These are phyloP conservation scores for Picochlorum sp. DNA, from an alignment of 139 green algal species.

Conservation along the genomic window DNA sequence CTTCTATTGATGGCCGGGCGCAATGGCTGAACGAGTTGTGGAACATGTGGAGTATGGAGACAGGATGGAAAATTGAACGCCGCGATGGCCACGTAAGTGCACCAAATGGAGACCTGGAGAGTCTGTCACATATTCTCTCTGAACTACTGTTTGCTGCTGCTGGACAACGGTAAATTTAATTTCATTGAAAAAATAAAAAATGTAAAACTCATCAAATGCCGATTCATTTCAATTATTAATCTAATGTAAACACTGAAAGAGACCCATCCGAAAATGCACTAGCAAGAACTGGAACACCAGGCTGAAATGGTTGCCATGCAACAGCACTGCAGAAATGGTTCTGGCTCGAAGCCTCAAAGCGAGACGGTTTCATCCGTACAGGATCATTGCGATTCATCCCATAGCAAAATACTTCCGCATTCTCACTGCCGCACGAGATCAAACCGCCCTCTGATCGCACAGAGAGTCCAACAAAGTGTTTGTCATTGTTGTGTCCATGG, in stretches of 20 bases:
- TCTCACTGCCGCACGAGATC: constrained; percentile 71
- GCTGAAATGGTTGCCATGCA: constrained; percentile 21
- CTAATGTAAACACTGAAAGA: not conserved
- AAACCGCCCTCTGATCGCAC: constrained; percentile 51
- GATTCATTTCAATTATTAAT: no score
- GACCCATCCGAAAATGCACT: constrained; percentile 26
- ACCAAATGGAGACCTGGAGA: no score
- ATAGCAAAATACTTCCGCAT: constrained; percentile 19
- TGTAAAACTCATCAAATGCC: no score
- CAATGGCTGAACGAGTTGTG: no score
- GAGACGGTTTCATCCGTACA: not conserved
- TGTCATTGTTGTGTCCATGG: constrained; percentile 70
- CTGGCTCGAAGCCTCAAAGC: not conserved
- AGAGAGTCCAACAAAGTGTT: constrained; percentile 86
- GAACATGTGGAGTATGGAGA: no score
- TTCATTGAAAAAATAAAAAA: no score
- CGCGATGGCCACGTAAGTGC: no score
- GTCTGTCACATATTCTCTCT: no score
- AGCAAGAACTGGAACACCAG: constrained; percentile 22
- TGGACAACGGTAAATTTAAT: no score
- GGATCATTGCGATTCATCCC: constrained; percentile 17
- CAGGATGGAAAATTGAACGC: no score
- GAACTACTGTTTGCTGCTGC: no score
- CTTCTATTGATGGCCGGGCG: no score
- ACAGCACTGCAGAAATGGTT: constrained; percentile 33